Evolutionary conservation across 129 eudicot species (phyloP).

Genomic region (Pulicaria dysenterica): DNA sequence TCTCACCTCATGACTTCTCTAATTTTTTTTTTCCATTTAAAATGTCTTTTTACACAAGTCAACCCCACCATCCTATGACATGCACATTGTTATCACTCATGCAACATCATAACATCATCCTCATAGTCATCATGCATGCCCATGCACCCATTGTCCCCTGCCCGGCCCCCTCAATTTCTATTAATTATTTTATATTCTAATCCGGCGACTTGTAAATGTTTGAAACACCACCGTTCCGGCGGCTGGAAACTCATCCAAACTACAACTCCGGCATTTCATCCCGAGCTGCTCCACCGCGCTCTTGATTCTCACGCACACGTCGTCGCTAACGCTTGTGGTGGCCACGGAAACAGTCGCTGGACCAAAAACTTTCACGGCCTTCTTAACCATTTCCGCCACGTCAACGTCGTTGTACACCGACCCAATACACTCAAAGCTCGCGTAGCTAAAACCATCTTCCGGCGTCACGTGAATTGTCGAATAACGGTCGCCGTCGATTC

Average conservation of each 20-base stretch:
- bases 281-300: conserved; percentile 56
- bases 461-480: conserved; percentile 90
- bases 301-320: conserved; percentile 50
- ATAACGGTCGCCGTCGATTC: conserved; percentile 62
- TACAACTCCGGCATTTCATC: conserved; percentile 68
- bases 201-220: conserved; percentile 63
- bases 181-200: conserved; percentile 27
- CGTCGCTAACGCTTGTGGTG: conserved; percentile 43
- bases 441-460: conserved; percentile 86
- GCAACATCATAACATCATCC: conserved; percentile 41
- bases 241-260: conserved; percentile 65
- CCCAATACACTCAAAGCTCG: conserved; percentile 78
- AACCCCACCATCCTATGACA: conserved; percentile 50
- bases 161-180: background rate
- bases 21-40: conserved; percentile 3
- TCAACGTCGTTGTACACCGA: conserved; percentile 47
- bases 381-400: conserved; percentile 50
- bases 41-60: conserved; percentile 53
- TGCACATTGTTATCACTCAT: conserved; percentile 44
- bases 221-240: conserved; percentile 69
- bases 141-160: conserved; percentile 33
- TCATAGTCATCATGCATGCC: conserved; percentile 24
- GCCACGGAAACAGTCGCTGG: conserved; percentile 68
- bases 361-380: conserved; percentile 67
- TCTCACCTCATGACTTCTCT: conserved; percentile 5